phyloP scores from a whole-genome alignment of 495 filamentous ascomycete genomes.

The Neurospora sp. region DNA sequence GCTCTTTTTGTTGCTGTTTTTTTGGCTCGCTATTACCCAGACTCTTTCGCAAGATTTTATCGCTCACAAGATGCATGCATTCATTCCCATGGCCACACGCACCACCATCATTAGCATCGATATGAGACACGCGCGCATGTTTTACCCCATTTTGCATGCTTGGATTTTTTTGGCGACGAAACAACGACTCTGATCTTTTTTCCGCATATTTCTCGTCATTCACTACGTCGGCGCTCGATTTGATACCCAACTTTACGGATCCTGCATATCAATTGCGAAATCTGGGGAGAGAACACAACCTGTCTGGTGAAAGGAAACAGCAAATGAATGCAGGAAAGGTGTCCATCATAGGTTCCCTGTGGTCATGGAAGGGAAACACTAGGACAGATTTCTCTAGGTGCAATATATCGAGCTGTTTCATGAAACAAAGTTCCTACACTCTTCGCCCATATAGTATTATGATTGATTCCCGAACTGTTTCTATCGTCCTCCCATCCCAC shows the following conservation, averaged over 20 bases:
- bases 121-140: background rate
- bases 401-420: background rate
- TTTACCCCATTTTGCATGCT: background rate
- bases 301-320: background rate
- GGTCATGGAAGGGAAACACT: background rate
- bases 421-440: background rate
- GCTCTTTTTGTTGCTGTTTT: background rate
- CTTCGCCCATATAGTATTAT: background rate
- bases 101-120: background rate
- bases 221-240: background rate
- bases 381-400: background rate
- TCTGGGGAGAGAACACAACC: background rate
- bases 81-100: background rate
- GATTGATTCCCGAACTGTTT: background rate
- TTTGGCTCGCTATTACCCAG: background rate
- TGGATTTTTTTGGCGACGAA: background rate
- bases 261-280: background rate
- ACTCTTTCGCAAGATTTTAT: background rate
- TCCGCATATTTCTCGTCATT: background rate
- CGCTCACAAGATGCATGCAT: background rate
- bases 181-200: background rate
- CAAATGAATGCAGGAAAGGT: background rate
- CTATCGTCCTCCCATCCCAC: background rate
- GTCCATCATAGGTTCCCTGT: background rate
- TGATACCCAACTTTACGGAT: background rate